phyloP scores from a whole-genome alignment of 2,329 filamentous ascomycete genomes.

The Monilinia fructicola region DNA sequence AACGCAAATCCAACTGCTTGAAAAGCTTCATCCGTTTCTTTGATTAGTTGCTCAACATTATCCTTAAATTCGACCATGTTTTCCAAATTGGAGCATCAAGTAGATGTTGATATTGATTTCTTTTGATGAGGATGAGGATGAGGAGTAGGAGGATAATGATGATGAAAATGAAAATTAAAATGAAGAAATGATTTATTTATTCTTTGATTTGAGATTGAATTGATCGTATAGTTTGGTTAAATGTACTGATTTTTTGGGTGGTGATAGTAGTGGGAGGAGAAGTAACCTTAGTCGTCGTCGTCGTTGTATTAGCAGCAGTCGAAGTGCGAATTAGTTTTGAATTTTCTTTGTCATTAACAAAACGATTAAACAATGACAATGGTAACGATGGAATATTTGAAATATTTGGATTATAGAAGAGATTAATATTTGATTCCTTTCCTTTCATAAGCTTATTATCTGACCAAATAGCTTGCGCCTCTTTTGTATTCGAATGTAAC shows the following conservation, averaged over 20 bases:
- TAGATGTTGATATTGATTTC: constrained; percentile 11
- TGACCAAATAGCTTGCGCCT: constrained; percentile 23
- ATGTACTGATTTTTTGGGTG: not conserved
- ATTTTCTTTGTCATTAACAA: constrained; percentile 12
- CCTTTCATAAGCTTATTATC: constrained; percentile 21
- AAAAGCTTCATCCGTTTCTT: constrained; percentile 53
- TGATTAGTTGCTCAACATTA: constrained; percentile 47
- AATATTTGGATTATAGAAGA: constrained; percentile 7
- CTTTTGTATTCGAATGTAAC: constrained; percentile 18
- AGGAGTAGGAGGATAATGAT: not conserved
- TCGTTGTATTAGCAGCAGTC: not conserved
- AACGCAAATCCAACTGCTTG: constrained; percentile 47
- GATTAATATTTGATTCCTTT: constrained; percentile 14
- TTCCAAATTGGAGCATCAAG: constrained; percentile 34
- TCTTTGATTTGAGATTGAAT: constrained; percentile 4
- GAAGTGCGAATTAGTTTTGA: not conserved
- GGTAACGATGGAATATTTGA: too few relatives aligned
- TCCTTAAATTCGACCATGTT: constrained; percentile 30
- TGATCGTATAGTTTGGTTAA: constrained; percentile 8
- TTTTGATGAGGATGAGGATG: not conserved
- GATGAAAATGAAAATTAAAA: not conserved
- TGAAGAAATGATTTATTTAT: not conserved
- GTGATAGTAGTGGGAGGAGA: not conserved
- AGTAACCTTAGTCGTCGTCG: not conserved
- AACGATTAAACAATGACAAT: constrained; percentile 1